Evolutionary conservation across 2,329 filamentous ascomycete species (phyloP).

Genomic region (Colletotrichum lupini): DNA sequence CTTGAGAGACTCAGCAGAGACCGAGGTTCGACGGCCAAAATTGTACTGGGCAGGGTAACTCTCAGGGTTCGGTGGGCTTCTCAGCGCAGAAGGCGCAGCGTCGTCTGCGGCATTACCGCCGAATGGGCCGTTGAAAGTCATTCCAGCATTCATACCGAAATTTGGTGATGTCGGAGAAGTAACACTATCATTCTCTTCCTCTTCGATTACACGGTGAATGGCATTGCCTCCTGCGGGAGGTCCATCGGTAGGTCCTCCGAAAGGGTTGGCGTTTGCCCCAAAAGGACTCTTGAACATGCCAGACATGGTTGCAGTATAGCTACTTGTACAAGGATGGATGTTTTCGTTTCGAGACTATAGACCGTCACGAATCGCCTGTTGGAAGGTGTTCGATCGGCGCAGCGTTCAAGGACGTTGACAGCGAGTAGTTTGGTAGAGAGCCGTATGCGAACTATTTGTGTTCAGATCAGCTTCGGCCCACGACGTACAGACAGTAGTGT

Average conservation of each 20-base stretch:
- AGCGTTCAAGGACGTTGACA: conserved; percentile 75
- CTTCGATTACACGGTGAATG: conserved; percentile 75
- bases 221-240: conserved; percentile 43
- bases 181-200: conserved; percentile 83
- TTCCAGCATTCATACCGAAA: conserved; percentile 59
- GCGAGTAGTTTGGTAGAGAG: conserved; percentile 66
- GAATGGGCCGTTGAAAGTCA: conserved; percentile 63
- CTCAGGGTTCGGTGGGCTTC: conserved; percentile 67
- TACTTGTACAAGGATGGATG: neutral
- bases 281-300: conserved; percentile 82
- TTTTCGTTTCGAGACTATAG: neutral
- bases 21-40: conserved; percentile 90
- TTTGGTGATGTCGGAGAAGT: conserved; percentile 77
- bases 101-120: conserved; percentile 61
- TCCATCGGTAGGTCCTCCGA: conserved; percentile 65
- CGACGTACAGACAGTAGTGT: conserved; percentile 46
- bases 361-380: neutral
- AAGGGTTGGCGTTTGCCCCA: conserved; percentile 77
- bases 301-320: conserved; percentile 69
- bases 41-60: conserved; percentile 94
- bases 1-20: conserved; percentile 96
- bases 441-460: conserved; percentile 71
- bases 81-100: conserved; percentile 54
- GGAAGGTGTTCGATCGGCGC: conserved; percentile 72
- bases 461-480: conserved; percentile 67